Evolutionary conservation across 768 basidiomycete species (phyloP).

Genomic region (Albatrellus ellisii): DNA sequence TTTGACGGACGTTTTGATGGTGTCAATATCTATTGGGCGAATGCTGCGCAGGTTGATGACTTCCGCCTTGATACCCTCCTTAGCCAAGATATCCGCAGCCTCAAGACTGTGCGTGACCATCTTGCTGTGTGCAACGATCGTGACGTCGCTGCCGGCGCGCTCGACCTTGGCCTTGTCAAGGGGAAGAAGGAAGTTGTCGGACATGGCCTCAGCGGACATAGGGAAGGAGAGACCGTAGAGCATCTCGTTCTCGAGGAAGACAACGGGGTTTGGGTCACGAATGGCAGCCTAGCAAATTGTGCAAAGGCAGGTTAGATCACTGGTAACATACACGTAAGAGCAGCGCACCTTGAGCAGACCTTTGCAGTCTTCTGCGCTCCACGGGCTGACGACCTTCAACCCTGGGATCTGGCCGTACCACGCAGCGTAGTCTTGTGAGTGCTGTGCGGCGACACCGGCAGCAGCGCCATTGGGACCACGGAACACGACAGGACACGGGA

Average conservation of each 20-base stretch:
- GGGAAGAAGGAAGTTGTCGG: conserved; percentile 87
- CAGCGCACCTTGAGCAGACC: conserved; percentile 80
- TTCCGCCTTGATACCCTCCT: conserved; percentile 96
- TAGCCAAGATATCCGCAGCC: conserved; percentile 84
- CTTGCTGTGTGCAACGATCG: conserved; percentile 95
- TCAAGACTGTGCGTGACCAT: conserved; percentile 95
- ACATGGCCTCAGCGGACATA: conserved; percentile 89
- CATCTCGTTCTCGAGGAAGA: conserved; percentile 99
- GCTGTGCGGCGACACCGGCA: conserved; percentile 91
- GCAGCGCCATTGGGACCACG: conserved; percentile 99
- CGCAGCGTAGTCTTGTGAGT: conserved; percentile 94
- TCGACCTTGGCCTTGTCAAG: conserved; percentile 98
- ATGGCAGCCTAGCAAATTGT: conserved; percentile 64
- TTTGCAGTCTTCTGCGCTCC: conserved; percentile 98
- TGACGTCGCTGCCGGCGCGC: conserved; percentile 84
- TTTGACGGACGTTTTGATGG: conserved; percentile 94
- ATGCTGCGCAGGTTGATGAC: conserved; percentile 95
- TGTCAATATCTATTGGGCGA: conserved; percentile 94
- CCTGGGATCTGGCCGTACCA: conserved; percentile 94
- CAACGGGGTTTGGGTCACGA: conserved; percentile 95
- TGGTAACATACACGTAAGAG: background rate
- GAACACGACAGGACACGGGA: conserved; percentile 97
- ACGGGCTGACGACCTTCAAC: conserved; percentile 94
- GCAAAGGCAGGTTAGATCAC: background rate
- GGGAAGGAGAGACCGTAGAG: conserved; percentile 97